Conservation (phyloP, 163 green algal genomes). For the Scenedesmus sp. region DNA sequence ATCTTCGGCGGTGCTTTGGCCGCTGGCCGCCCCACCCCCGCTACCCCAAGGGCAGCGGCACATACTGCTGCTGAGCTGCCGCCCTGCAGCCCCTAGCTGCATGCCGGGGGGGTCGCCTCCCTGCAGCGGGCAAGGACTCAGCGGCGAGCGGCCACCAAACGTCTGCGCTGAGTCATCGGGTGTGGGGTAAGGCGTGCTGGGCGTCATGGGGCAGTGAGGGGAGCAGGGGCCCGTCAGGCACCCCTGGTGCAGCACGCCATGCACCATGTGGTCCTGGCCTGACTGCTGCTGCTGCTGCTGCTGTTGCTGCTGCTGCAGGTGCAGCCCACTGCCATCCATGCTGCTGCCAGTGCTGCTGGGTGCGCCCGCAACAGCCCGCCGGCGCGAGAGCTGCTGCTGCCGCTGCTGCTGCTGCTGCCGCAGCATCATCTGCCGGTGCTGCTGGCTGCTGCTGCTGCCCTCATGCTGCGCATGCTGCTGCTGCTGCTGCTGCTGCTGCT, state of each 20-base stretch:
- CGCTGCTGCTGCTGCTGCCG: conserved; percentile 23
- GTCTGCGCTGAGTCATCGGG: conserved; percentile 46
- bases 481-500: not conserved
- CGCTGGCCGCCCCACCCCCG: not conserved
- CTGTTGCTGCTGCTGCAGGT: not conserved
- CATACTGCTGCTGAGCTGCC: not conserved
- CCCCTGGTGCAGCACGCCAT: not conserved
- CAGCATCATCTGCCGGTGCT: not conserved
- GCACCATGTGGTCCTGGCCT: not conserved
- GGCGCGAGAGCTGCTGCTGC: conserved; percentile 15
- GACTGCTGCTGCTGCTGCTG: not conserved
- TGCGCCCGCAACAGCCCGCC: not conserved
- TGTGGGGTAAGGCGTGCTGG: conserved; percentile 40
- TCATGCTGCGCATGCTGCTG: not conserved
- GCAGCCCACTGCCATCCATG: not conserved
- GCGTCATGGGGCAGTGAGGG: conserved; percentile 20
- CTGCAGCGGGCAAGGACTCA: not conserved
- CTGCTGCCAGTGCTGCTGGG: not conserved
- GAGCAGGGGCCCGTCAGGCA: not conserved
- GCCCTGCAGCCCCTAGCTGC: not conserved
- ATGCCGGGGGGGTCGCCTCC: not conserved
- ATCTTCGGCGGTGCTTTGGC: not conserved
- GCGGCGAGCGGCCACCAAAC: conserved; percentile 36
- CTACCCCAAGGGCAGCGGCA: not conserved
- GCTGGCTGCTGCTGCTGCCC: not conserved